A percentile compares a stretch with the other conserved stretches of the same genome.
Conservation (phyloP, 495 filamentous ascomycete species). For the Delitschia confertaspora region DNA sequence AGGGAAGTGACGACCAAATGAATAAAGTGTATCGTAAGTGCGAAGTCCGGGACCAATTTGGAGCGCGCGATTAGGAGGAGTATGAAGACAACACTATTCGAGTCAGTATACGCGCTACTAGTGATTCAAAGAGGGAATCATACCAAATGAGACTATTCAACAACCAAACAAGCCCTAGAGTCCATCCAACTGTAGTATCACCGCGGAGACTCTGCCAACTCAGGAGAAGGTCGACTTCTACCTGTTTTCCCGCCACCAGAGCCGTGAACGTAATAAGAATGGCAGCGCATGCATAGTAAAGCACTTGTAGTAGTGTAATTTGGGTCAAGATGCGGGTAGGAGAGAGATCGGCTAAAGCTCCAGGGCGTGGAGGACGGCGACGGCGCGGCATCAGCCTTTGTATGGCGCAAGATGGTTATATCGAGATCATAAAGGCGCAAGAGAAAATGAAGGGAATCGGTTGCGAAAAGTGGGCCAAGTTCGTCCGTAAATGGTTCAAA, state of each 20-base stretch:
- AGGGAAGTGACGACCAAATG: conserved; percentile 70
- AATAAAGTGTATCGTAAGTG: conserved; percentile 77
- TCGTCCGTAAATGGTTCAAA: not conserved
- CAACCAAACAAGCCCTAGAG: conserved; percentile 79
- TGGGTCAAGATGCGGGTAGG: conserved; percentile 79
- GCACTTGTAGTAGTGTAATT: conserved; percentile 73
- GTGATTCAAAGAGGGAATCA: conserved; percentile 29
- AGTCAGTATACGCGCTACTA: not conserved
- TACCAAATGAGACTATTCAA: conserved; percentile 69
- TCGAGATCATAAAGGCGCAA: conserved; percentile 11
- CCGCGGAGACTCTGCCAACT: conserved; percentile 75
- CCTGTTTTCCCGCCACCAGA: conserved; percentile 66
- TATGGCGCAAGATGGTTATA: conserved; percentile 3
- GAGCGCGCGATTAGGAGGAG: conserved; percentile 72
- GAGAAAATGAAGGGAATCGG: not conserved
- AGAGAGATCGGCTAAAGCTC: conserved; percentile 70
- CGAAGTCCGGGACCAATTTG: conserved; percentile 90
- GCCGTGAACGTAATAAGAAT: conserved; percentile 81
- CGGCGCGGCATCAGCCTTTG: conserved; percentile 56
- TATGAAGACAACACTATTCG: conserved; percentile 62
- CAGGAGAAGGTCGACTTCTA: conserved; percentile 63
- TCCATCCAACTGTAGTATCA: conserved; percentile 89
- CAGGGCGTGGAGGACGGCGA: conserved; percentile 66
- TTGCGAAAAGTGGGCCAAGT: not conserved
- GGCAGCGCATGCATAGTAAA: conserved; percentile 70